Conservation (phyloP, 2,329 filamentous ascomycete genomes). For the Cladosporium austrohemisphaericum region DNA sequence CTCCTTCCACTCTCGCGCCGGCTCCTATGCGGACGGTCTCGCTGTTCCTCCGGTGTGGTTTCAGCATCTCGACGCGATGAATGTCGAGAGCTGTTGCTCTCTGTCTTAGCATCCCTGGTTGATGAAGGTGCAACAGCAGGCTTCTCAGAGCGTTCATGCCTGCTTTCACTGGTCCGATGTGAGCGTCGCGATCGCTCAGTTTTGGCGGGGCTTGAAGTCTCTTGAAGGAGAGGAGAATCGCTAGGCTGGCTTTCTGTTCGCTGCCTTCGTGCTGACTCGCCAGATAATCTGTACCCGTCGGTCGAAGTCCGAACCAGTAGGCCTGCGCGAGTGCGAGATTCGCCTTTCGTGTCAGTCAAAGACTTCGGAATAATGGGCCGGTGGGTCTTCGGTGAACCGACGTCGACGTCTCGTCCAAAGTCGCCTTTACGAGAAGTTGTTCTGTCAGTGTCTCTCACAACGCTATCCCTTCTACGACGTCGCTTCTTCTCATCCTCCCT, state of each 20-base stretch:
- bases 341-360: conserved; percentile 1
- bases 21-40: conserved; percentile 4
- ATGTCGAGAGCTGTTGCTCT: not conserved
- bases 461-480: conserved; percentile 10
- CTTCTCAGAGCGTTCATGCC: not conserved
- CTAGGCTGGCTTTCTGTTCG: not conserved
- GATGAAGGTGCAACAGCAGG: not conserved
- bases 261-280: not conserved
- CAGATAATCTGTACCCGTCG: not conserved
- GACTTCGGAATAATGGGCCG: not conserved
- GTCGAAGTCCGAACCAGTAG: conserved; percentile 8
- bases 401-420: not conserved
- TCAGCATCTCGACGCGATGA: not conserved
- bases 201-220: not conserved
- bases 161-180: not conserved
- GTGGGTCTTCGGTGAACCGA: conserved; percentile 8
- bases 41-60: not conserved
- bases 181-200: not conserved
- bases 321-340: conserved; percentile 5
- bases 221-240: not conserved
- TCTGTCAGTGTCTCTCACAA: conserved; percentile 3
- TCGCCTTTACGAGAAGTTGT: not conserved
- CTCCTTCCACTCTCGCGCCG: conserved; percentile 8
- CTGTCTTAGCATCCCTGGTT: not conserved
- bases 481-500: conserved; percentile 6